phyloP scores from a whole-genome alignment of 768 basidiomycete species.

The Leccinum uliginosum region DNA sequence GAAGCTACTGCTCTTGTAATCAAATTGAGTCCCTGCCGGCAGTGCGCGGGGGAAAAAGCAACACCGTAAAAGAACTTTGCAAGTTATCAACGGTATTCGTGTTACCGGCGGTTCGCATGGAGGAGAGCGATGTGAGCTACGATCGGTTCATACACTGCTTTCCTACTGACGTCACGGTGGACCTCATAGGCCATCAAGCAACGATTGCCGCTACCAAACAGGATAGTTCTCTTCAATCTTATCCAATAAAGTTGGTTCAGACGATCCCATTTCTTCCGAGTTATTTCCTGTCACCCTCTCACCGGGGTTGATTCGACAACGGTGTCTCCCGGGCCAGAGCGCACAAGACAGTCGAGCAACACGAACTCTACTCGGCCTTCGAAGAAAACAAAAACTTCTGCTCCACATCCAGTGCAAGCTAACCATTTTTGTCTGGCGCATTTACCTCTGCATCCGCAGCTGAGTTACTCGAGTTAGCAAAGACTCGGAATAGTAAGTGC shows the following conservation, averaged over 20 bases:
- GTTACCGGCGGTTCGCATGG: too few species aligned
- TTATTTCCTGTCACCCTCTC: slow-evolving; percentile 10
- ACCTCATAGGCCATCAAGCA: too few species aligned
- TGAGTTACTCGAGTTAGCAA: slow-evolving; percentile 16
- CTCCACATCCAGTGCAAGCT: not conserved
- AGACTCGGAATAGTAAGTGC: slow-evolving; percentile 20
- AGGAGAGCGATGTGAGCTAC: too few species aligned
- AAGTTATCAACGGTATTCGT: too few species aligned
- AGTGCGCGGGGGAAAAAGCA: too few species aligned
- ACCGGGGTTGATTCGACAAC: not conserved
- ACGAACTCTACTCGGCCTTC: not conserved
- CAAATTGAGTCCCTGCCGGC: too few species aligned
- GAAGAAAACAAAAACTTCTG: slow-evolving; percentile 10
- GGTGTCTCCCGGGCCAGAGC: slow-evolving; percentile 12
- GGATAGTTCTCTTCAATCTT: slow-evolving; percentile 19
- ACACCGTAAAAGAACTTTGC: too few species aligned
- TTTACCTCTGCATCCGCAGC: slow-evolving; percentile 7
- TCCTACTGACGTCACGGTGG: too few species aligned
- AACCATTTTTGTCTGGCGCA: not conserved
- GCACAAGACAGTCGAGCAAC: slow-evolving; percentile 4
- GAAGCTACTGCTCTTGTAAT: slow-evolving; percentile 29
- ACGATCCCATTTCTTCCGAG: slow-evolving; percentile 20
- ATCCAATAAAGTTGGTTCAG: not conserved
- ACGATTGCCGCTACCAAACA: too few species aligned
- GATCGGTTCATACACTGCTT: too few species aligned